Evolutionary conservation across 2,329 filamentous ascomycete species (phyloP).

Genomic region (Calonectria henricotiae): DNA sequence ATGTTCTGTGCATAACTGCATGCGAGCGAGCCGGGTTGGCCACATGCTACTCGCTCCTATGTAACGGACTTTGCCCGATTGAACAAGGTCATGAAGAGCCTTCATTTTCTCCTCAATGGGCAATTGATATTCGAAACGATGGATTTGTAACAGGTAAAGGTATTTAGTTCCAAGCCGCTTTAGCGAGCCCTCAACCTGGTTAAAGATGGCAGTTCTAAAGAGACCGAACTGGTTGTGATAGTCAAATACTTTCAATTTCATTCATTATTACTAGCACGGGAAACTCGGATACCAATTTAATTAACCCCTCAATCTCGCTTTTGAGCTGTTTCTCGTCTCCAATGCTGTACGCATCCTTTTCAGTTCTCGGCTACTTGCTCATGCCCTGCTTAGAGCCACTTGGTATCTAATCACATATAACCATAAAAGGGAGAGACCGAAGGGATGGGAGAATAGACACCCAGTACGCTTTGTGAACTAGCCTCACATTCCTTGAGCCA

Average conservation of each 20-base stretch:
- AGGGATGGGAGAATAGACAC: no score
- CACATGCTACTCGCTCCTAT: conserved; percentile 67
- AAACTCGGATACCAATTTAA: no score
- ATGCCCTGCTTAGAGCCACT: no score
- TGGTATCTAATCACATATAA: no score
- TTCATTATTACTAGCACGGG: no score
- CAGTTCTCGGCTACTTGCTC: no score
- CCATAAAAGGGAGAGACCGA: no score
- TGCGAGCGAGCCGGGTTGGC: conserved; percentile 63
- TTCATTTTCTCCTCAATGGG: conserved; percentile 73
- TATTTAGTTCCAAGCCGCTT: conserved; percentile 57
- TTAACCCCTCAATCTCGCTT: no score
- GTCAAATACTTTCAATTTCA: conserved; percentile 10
- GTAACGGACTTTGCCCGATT: conserved; percentile 72
- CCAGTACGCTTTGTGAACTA: no score
- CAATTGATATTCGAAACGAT: conserved; percentile 65
- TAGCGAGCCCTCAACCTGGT: conserved; percentile 43
- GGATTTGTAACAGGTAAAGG: conserved; percentile 71
- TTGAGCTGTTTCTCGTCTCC: no score
- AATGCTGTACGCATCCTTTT: no score
- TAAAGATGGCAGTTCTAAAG: conserved; percentile 44
- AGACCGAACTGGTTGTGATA: conserved; percentile 48
- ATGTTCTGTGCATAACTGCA: conserved; percentile 70
- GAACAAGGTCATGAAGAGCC: conserved; percentile 71
- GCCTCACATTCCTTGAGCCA: no score